Percentiles rank a stretch among this genome's conserved stretches.
Evolutionary conservation across 345 rosid species (phyloP).

Genomic region (Anacardium occidentale): DNA sequence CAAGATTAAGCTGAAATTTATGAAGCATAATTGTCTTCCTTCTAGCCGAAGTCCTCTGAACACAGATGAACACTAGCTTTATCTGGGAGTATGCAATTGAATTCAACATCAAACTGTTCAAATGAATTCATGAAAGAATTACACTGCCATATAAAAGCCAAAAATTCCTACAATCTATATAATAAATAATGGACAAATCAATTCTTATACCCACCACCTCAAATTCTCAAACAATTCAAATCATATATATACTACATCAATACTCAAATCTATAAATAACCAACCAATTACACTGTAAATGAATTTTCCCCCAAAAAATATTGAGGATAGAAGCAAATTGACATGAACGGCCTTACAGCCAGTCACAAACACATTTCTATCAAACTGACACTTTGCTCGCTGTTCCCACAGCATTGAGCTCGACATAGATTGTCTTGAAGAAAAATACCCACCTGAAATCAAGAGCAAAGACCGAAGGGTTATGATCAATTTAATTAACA

Average conservation of each 20-base stretch:
- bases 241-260: not conserved
- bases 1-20: too few species aligned
- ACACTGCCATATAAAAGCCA: slow-evolving; percentile 1
- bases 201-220: slow-evolving; percentile 8
- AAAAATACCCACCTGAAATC: slow-evolving; percentile 15
- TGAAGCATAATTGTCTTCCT: too few species aligned
- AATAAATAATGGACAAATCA: slow-evolving; percentile 15
- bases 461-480: not conserved
- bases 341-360: slow-evolving; percentile 9
- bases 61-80: too few species aligned
- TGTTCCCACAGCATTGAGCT: slow-evolving; percentile 10
- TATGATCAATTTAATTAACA: not conserved
- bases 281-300: slow-evolving; percentile 13
- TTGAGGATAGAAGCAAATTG: not conserved
- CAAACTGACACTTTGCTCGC: slow-evolving; percentile 2
- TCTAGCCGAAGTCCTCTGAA: too few species aligned
- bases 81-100: not conserved
- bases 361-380: slow-evolving; percentile 8
- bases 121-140: not conserved
- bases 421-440: not conserved
- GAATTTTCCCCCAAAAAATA: not conserved
- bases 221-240: not conserved
- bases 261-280: not conserved
- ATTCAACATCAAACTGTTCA: not conserved
- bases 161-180: not conserved